Conservation (phyloP, 306 rosid genomes). For the Geum urbanum region DNA sequence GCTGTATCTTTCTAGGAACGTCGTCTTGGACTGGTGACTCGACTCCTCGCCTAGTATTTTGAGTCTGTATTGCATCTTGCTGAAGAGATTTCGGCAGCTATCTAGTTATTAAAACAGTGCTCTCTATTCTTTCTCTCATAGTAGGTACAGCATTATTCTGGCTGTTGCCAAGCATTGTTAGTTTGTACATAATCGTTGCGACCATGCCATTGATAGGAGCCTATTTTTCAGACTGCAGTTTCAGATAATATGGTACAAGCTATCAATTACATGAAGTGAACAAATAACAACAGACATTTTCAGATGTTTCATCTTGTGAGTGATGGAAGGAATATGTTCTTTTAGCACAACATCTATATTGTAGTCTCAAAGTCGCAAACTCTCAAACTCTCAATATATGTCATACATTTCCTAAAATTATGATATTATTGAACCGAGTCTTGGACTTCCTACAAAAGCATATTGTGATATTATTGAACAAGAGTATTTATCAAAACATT, state of each 20-base stretch:
- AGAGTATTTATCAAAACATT: slow-evolving; percentile 9
- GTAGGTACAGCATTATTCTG: not conserved
- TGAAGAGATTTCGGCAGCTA: not conserved
- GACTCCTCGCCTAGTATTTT: slow-evolving; percentile 29
- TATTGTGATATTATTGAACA: slow-evolving; percentile 1
- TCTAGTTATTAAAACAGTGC: too few relatives aligned
- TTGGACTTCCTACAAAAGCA: slow-evolving; percentile 10
- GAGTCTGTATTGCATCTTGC: not conserved
- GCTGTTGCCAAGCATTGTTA: not conserved
- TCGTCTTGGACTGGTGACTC: slow-evolving; percentile 81
- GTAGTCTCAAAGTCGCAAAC: not conserved
- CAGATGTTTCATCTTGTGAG: not conserved
- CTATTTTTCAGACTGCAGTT: not conserved
- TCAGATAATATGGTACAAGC: not conserved
- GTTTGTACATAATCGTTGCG: not conserved
- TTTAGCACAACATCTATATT: not conserved
- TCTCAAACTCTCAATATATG: not conserved
- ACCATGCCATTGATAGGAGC: not conserved
- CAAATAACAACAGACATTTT: not conserved
- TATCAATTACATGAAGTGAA: not conserved
- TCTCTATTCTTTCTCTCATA: too few relatives aligned
- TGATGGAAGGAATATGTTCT: not conserved
- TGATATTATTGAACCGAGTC: slow-evolving; percentile 5
- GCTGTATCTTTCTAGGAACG: slow-evolving; percentile 59
- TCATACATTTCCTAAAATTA: not conserved